These are phyloP conservation scores for Scenedesmus sp. DNA, from an alignment of 163 green algal species.

Conservation along the genomic window DNA sequence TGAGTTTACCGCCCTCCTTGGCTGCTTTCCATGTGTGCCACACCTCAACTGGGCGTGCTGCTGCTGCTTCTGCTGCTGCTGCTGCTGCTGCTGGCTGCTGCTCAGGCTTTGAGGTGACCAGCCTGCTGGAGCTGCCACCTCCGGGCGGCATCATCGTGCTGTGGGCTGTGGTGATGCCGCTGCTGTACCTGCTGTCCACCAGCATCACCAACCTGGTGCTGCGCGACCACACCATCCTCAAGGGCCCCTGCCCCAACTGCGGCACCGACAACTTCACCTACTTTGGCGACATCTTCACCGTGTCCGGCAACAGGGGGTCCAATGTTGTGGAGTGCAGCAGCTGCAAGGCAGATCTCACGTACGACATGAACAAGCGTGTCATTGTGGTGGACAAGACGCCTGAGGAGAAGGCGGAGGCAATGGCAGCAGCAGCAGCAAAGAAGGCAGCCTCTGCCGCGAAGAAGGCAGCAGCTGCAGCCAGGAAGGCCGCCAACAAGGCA, in stretches of 20 bases:
- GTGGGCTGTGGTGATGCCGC: constrained; percentile 92
- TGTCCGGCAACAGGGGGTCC: constrained; percentile 78
- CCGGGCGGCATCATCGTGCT: constrained; percentile 88
- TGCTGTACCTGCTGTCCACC: constrained; percentile 85
- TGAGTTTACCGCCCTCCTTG: too few species aligned
- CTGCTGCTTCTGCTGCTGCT: not conserved
- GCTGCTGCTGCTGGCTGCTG: not conserved
- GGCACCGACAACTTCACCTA: constrained; percentile 85
- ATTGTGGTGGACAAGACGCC: constrained; percentile 72
- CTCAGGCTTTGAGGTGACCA: constrained; percentile 55
- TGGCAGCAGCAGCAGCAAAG: constrained; percentile 59
- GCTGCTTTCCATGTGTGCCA: too few species aligned
- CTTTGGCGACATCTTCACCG: constrained; percentile 93
- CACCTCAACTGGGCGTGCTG: not conserved
- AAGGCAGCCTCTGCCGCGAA: constrained; percentile 63
- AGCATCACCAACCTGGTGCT: constrained; percentile 90
- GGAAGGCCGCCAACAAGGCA: constrained; percentile 52
- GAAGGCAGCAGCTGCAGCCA: constrained; percentile 64
- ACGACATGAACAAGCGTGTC: constrained; percentile 79
- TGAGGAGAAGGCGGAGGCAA: constrained; percentile 70
- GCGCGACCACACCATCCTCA: constrained; percentile 90
- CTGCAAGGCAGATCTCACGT: constrained; percentile 83
- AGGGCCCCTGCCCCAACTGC: constrained; percentile 93
- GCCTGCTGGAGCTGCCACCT: constrained; percentile 89
- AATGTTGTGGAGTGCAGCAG: constrained; percentile 84